Percentiles rank a stretch among this genome's conserved stretches.
These are phyloP conservation scores for Podospora pseudocomata DNA, from an alignment of 495 filamentous ascomycete species.

Conservation along the genomic window DNA sequence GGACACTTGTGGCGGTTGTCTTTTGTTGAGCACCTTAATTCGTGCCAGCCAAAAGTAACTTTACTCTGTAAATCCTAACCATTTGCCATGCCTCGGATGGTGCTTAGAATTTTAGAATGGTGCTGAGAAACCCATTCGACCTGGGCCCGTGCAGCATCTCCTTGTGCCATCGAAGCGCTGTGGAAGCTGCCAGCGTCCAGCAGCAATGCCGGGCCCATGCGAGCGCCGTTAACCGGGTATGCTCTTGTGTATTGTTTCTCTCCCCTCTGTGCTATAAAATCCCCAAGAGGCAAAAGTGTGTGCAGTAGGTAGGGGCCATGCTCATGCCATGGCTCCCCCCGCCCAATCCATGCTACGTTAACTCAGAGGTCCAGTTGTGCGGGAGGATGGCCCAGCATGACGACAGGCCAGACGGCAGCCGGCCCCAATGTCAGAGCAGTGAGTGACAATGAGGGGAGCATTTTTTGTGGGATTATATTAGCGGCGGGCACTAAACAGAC, in stretches of 20 bases:
- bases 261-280: background rate
- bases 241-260: background rate
- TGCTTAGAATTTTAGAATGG: background rate
- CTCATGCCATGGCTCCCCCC: background rate
- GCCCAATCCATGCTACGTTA: constrained; percentile 4
- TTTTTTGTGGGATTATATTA: background rate
- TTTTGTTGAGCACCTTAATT: background rate
- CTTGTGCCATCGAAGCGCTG: constrained; percentile 14
- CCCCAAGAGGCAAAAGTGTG: background rate
- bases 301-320: background rate
- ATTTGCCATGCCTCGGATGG: background rate
- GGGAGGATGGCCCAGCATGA: constrained; percentile 5
- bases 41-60: no score
- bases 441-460: background rate
- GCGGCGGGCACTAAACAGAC: constrained; percentile 8
- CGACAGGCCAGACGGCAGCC: background rate
- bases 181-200: constrained; percentile 15
- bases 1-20: background rate
- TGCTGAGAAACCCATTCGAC: background rate
- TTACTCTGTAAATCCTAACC: background rate
- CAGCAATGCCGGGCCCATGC: background rate
- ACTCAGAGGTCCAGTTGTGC: constrained; percentile 1
- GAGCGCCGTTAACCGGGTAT: background rate
- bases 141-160: constrained; percentile 17
- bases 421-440: no score